phyloP scores from a whole-genome alignment of 2,329 filamentous ascomycete genomes.

The Stagonosporopsis chrysanthemi region DNA sequence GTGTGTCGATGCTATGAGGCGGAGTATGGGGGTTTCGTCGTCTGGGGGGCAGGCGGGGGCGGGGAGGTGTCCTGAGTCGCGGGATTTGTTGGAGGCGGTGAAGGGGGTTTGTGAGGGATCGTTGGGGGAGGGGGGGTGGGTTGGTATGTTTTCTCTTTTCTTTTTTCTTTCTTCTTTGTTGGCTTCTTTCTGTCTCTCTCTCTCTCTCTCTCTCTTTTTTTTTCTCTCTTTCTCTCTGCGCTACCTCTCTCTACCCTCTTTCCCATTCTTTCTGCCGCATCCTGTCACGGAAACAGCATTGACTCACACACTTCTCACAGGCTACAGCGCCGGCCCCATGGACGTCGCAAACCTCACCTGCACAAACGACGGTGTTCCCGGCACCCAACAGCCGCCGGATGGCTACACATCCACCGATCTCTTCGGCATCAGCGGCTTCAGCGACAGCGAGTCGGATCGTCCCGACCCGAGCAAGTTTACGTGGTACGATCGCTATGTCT shows the following conservation, averaged over 20 bases:
- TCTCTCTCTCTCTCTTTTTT: not conserved
- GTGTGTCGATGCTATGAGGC: not conserved
- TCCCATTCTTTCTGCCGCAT: too few relatives aligned
- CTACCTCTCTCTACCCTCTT: not conserved
- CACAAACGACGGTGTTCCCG: not conserved
- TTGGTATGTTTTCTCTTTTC: not conserved
- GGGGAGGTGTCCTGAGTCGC: not conserved
- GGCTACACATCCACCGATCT: not conserved
- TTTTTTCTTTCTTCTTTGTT: too few relatives aligned
- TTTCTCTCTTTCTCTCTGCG: not conserved
- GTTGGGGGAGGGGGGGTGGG: not conserved
- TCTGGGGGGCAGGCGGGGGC: too few relatives aligned
- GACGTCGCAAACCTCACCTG: not conserved
- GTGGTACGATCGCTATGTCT: conserved; percentile 2
- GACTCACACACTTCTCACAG: not conserved
- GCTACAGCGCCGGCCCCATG: not conserved
- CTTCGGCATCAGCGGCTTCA: not conserved
- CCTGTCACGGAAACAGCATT: too few relatives aligned
- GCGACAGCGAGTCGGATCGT: not conserved
- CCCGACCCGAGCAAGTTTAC: not conserved
- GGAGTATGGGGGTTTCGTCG: not conserved
- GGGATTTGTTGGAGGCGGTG: not conserved
- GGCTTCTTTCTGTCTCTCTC: too few relatives aligned
- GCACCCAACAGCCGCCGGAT: not conserved
- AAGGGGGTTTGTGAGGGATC: not conserved